Base-by-base conservation (phyloP, 2,329 filamentous ascomycete genomes). In the Fusarium irregulare region DNA sequence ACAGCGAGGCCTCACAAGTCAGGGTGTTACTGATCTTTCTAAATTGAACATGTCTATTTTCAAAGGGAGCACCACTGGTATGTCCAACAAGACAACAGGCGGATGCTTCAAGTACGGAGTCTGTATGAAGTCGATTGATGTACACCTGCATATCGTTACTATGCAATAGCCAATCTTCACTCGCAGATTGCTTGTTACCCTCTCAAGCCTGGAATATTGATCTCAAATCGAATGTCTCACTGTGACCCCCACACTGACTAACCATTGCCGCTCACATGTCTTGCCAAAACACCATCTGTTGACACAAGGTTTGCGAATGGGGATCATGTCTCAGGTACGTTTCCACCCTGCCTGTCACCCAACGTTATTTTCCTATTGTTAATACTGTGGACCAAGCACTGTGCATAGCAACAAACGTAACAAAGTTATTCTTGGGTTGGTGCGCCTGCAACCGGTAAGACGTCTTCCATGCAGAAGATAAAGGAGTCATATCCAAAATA, bases 251-350 rank as follows among this genome's bases (percentile, higher is more conserved):
- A 71, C 58, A 65, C 61, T 64, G 32, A 60, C 56, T 47, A 55
- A 60, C 60, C 56, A 61, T 55, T 65, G 42, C 58, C 48, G 66
- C 68, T 72, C 68, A 72, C 63, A 70, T 73, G 70, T 65, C 70
- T 68, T 55, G 56, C 50, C 58, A 65, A 32, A 63, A 68, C 65
- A 72, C 62, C 60, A 41, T 37, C 27, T 60, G 48, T 58, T 56
- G 25, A 54, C 12, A 40, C 12, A 37, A 23, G 34, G n/a, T 46
- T 65, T 62, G 61, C 57, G 46, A 70, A 60, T 64, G 16, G 56
- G 56, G 60, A 59, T 51, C 37, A 54, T 66, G 68, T 74, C 72
- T 72, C 56, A 74, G 72, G 65, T 68, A 58, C 37, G 58, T 46
- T 48, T 64, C 56, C 45, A 40, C 20, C 49, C 58, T 44, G 48